Base-by-base conservation (phyloP, 164 flowering plant species). In the Sextonia rubra region DNA sequence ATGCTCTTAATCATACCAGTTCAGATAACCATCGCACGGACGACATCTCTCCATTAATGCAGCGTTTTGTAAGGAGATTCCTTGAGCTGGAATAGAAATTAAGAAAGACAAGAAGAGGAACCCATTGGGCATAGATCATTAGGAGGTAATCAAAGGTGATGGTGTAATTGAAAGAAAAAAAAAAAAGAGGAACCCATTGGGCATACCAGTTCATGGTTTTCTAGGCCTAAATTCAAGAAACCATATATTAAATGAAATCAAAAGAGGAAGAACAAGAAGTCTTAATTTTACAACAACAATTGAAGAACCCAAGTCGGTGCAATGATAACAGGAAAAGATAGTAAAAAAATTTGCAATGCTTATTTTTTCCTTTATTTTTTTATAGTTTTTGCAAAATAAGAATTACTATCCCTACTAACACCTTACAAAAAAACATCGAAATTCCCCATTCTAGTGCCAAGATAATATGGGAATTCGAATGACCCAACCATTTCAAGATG, bases 11-110 rank as follows among this genome's bases (percentile, higher is more conserved):
- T 23, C 73, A 20, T 80, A 87, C 87, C 82, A 82, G 62, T 69
- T 85, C 86, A 8, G 82, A 71, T 56, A 80, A 64, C 78, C 86
- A 83, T 69, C 76, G 78, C 2, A 60, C 67, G 8, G 85, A 72
- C 2, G 86, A 81, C 75, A 73, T 69, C 76, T 69, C 76, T 85
- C 88, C 90, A 87, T 85, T 72, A 22, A 66, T 60, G 48, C 37
- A 65, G 58, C 55, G 22, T 24, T 9, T 24, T 22, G 5, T 12
- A 20, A 18, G 17, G 20, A 20, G 3, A 27, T 66, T 48, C 12
- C 24, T 66, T 7, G 52, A 64, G 44, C 74, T 71, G 68, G 15
- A 26, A 17, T 17, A n/a, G 47, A 29, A 25, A 15, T 29, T n/a
- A 18, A 27, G 44, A 37, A 12, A 29, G 6, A 47, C n/a, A n/a